Evolutionary conservation across 2,329 filamentous ascomycete genomes (phyloP).

Genomic region (Domatiomyces catenatus): DNA sequence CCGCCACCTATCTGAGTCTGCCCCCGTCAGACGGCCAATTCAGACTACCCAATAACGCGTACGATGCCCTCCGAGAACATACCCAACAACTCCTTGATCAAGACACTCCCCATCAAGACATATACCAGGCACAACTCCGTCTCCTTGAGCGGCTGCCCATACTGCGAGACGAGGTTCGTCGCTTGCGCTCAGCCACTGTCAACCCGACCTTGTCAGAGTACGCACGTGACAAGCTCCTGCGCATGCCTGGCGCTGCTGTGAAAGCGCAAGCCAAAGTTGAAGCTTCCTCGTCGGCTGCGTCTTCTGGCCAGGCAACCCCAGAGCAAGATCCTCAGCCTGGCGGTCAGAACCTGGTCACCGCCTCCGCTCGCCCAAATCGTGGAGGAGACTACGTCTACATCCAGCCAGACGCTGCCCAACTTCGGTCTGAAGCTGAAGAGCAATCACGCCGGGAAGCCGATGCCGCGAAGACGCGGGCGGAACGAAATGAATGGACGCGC

Average conservation of each 20-base stretch:
- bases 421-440: neutral
- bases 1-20: conserved; percentile 7
- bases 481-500: conserved; percentile 13
- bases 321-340: conserved; percentile 3
- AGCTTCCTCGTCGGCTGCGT: neutral
- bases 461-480: conserved; percentile 10
- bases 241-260: conserved; percentile 9
- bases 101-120: conserved; percentile 4
- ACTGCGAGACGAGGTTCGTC: conserved; percentile 9
- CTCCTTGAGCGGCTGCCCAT: conserved; percentile 10
- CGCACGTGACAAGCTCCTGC: conserved; percentile 7
- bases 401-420: neutral
- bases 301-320: conserved; percentile 2
- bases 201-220: conserved; percentile 8
- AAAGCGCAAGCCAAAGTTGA: conserved; percentile 5
- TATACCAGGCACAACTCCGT: conserved; percentile 8
- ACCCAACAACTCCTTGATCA: conserved; percentile 12
- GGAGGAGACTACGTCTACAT: neutral
- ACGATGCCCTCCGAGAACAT: conserved; percentile 13
- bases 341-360: neutral
- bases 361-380: neutral
- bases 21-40: conserved; percentile 11
- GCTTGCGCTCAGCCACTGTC: neutral
- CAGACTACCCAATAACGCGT: conserved; percentile 16
- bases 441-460: neutral